These are phyloP conservation scores for Yamadazyma membranifaciens DNA, from an alignment of 1,139 yeast genomes.

Conservation along the genomic window DNA sequence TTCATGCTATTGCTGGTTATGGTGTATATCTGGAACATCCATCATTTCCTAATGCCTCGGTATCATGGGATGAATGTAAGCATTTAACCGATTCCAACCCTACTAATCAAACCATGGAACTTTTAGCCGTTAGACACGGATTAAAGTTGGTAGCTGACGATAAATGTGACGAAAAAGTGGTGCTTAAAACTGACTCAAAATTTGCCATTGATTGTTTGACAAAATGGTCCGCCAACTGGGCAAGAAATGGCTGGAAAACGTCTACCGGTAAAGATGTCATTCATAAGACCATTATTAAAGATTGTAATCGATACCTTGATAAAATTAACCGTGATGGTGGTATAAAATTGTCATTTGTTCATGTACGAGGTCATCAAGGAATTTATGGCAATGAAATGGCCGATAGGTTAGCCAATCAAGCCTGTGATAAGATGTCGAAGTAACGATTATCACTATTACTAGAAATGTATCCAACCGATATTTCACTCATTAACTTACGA, in stretches of 20 bases:
- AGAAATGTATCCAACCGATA: too few relatives aligned
- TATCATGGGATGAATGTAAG: slow-evolving; percentile 41
- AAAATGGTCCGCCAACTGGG: slow-evolving; percentile 56
- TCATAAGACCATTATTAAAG: slow-evolving; percentile 50
- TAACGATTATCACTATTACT: too few relatives aligned
- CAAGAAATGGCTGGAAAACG: slow-evolving; percentile 50
- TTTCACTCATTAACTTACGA: too few relatives aligned
- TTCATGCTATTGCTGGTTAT: slow-evolving; percentile 53
- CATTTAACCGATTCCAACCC: slow-evolving; percentile 50
- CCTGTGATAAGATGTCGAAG: slow-evolving; percentile 34
- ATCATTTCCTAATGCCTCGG: slow-evolving; percentile 18
- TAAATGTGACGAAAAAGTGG: slow-evolving; percentile 4
- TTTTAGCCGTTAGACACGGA: slow-evolving; percentile 63
- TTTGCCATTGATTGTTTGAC: slow-evolving; percentile 51
- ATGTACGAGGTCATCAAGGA: slow-evolving; percentile 77
- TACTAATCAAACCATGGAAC: slow-evolving; percentile 83
- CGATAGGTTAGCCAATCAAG: slow-evolving; percentile 67
- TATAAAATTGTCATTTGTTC: slow-evolving; percentile 36
- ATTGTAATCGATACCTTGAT: slow-evolving; percentile 23
- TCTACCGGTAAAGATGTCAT: slow-evolving; percentile 43
- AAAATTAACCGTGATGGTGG: not conserved
- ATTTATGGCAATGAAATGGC: slow-evolving; percentile 73
- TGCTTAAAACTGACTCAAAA: slow-evolving; percentile 55
- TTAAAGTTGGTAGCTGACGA: slow-evolving; percentile 25
- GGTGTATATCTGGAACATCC: slow-evolving; percentile 55